Evolutionary conservation across 2,329 filamentous ascomycete species (phyloP).

Genomic region (Lachnellula cervina): DNA sequence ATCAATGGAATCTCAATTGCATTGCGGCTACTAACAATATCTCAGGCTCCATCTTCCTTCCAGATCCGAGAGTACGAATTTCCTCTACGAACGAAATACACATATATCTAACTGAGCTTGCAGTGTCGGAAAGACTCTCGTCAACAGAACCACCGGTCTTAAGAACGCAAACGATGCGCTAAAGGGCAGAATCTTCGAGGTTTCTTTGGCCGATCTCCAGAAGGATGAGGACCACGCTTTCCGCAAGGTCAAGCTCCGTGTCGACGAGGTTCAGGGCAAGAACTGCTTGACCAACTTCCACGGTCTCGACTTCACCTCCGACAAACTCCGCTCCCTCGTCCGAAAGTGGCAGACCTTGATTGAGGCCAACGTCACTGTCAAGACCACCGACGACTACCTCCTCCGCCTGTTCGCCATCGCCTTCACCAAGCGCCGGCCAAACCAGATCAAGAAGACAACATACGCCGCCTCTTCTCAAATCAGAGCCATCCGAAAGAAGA

Average conservation of each 20-base stretch:
- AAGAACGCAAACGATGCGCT: conserved; percentile 99
- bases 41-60: conserved; percentile 88
- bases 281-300: conserved; percentile 99
- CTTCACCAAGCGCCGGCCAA: conserved; percentile 98
- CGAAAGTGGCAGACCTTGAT: conserved; percentile 99
- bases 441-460: conserved; percentile 99
- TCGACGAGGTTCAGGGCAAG: conserved; percentile 99
- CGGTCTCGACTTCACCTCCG: conserved; percentile 99
- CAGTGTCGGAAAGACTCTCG: conserved; percentile 99
- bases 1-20: conserved; percentile 3
- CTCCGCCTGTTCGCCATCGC: conserved; percentile 98
- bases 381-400: conserved; percentile 99
- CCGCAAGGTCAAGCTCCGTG: conserved; percentile 98
- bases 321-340: conserved; percentile 98
- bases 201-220: conserved; percentile 97
- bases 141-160: conserved; percentile 98
- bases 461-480: conserved; percentile 97
- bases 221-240: conserved; percentile 99
- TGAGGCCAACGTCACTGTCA: conserved; percentile 99
- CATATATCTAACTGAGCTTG: conserved; percentile 33
- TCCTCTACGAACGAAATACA: conserved; percentile 8
- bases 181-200: conserved; percentile 98
- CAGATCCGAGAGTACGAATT: conserved; percentile 78
- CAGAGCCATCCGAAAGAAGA: conserved; percentile 97
- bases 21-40: conserved; percentile 25